Percentiles rank a stretch among this genome's conserved stretches.
Evolutionary conservation across 352 stramenopile species (phyloP).

Genomic region (Hyaloperonospora arabidopsidis): DNA sequence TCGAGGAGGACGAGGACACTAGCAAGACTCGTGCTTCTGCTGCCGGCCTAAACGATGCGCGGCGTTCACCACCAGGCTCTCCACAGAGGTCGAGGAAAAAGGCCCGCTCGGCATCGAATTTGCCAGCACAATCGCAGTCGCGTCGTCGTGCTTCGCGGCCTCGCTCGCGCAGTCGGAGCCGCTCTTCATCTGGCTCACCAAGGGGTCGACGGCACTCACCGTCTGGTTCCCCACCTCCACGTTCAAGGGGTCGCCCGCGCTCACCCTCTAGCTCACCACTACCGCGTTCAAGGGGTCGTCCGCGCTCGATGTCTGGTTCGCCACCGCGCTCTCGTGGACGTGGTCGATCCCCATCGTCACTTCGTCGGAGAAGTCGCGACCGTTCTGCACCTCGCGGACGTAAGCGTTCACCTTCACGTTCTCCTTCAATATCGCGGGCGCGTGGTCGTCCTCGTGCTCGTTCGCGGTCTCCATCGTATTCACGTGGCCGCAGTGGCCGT

Average conservation of each 20-base stretch:
- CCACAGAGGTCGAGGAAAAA: conserved; percentile 4
- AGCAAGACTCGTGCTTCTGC: conserved; percentile 12
- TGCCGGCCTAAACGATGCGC: conserved; percentile 3
- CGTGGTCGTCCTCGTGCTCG: conserved; percentile 18
- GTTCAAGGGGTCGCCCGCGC: background rate
- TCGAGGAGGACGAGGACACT: conserved; percentile 30
- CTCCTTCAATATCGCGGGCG: conserved; percentile 18
- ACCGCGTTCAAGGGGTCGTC: background rate
- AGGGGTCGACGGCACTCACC: conserved; percentile 8
- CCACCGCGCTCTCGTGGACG: conserved; percentile 19
- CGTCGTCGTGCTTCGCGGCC: conserved; percentile 11
- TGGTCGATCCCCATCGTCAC: conserved; percentile 16
- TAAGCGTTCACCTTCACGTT: conserved; percentile 21
- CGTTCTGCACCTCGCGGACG: conserved; percentile 18
- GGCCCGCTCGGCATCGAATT: conserved; percentile 9
- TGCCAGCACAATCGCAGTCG: conserved; percentile 6
- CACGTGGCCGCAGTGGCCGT: conserved; percentile 20
- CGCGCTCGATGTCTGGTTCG: conserved; percentile 17
- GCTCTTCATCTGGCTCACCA: conserved; percentile 17
- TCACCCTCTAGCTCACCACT: background rate
- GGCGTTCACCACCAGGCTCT: conserved; percentile 13
- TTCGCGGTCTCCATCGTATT: conserved; percentile 26
- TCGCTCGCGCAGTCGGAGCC: conserved; percentile 14
- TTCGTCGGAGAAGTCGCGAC: conserved; percentile 14
- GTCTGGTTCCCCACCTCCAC: background rate